phyloP scores from a whole-genome alignment of 805 yeast species.

The Kazachstania martiniae region DNA sequence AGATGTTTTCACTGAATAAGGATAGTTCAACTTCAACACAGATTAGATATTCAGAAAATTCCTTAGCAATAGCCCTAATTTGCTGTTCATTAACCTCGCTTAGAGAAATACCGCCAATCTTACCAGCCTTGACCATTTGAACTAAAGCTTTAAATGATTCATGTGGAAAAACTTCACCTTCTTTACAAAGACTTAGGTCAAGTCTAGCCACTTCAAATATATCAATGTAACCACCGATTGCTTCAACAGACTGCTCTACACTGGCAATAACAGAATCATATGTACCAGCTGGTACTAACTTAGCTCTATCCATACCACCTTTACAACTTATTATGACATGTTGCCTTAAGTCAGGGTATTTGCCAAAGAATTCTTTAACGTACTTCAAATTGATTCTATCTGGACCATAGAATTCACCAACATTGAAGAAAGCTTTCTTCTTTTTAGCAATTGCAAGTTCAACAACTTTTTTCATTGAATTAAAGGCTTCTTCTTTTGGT shows the following conservation, averaged over 20 bases:
- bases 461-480: constrained; percentile 42
- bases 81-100: constrained; percentile 62
- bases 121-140: constrained; percentile 51
- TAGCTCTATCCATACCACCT: constrained; percentile 41
- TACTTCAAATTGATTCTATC: constrained; percentile 42
- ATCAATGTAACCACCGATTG: constrained; percentile 41
- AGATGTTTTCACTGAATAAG: constrained; percentile 51
- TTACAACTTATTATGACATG: constrained; percentile 56
- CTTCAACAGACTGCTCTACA: constrained; percentile 34
- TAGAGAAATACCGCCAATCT: constrained; percentile 58
- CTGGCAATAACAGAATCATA: constrained; percentile 37
- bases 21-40: constrained; percentile 77
- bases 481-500: constrained; percentile 43
- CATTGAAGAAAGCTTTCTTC: constrained; percentile 45
- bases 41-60: constrained; percentile 40
- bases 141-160: constrained; percentile 46
- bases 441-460: constrained; percentile 25
- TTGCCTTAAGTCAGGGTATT: constrained; percentile 43
- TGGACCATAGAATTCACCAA: constrained; percentile 72
- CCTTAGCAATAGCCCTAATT: constrained; percentile 45
- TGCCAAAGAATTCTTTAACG: constrained; percentile 45
- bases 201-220: constrained; percentile 67
- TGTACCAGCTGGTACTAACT: constrained; percentile 39
- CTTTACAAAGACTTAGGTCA: constrained; percentile 29
- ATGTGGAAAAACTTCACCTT: constrained; percentile 31